Evolutionary conservation across 2,329 filamentous ascomycete species (phyloP), one percentile per base, ranked within the genome.

Genomic region (Pestalotiopsis sp.): DNA sequence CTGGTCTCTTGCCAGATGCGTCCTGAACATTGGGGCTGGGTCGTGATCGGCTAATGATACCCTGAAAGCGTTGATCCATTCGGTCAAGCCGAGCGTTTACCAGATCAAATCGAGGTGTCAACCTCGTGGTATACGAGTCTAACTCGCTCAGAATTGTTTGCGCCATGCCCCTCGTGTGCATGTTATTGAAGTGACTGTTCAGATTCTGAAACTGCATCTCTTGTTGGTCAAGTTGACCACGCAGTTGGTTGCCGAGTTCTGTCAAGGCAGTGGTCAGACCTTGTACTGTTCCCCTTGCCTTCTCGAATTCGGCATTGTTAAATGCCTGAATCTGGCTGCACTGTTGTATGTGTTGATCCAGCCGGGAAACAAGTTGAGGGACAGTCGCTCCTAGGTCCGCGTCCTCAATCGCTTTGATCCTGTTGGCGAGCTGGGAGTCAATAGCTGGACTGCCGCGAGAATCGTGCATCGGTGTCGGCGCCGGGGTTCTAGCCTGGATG

Each of bases 371-470:
- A 13, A 35, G 17, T 11, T 65, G 24, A 13, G 13, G 17, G 17
- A 61, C 10, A 61, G 5, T 66, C 24, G 55, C 20, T 17, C n/a
- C 55, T 4, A 14, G 10, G 11, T 66, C 39, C 20, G 52, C 39
- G 24, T 66, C 64, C n/a, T 66, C 64, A 26, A 66, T 58, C 2
- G 30, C 52, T 22, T 66, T 66, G 39, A 68, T 48, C 22, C 62
- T 52, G 6, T 52, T 35, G 22, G 62, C 20, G 20, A 68, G 55
- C 10, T 66, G 26, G 5, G 26, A 48, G 22, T 58, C 55, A 6
- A 52, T 14, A 44, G 55, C 11, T 22, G 52, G 52, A 30, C 52
- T 59, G 22, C 20, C 64, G 13, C 64, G 64, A 58, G 64, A 59
- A 3, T 66, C 64, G 26, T 26, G 64, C 24, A 60, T 35, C 3